A percentile compares a stretch with the other conserved stretches of the same genome.
Evolutionary conservation across 805 yeast genomes (phyloP).

Genomic region (Teunomyces kruisii): DNA sequence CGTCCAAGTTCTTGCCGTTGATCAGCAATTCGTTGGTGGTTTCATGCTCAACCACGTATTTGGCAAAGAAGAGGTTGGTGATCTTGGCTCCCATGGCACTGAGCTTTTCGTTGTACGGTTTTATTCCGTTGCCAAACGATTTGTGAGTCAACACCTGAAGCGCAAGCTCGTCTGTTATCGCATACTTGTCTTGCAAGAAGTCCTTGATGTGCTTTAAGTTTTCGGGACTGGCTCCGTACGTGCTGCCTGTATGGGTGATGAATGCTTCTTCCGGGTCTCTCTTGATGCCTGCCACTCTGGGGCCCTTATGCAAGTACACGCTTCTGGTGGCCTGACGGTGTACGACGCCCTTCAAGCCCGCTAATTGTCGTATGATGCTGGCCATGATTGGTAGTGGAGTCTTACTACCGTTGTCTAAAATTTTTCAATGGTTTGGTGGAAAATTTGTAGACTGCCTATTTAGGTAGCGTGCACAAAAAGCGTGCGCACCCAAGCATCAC

Average conservation of each 20-base stretch:
- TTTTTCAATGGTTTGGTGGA: conserved; percentile 5
- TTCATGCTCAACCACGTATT: conserved; percentile 35
- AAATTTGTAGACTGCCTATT: conserved; percentile 3
- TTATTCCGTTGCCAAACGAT: conserved; percentile 87
- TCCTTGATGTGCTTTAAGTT: conserved; percentile 50
- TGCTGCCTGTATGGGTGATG: conserved; percentile 31
- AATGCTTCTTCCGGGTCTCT: conserved; percentile 62
- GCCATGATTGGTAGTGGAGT: background rate
- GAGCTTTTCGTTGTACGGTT: conserved; percentile 87
- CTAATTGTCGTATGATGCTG: conserved; percentile 16
- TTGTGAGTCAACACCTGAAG: conserved; percentile 89
- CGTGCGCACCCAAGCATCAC: background rate
- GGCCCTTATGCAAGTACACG: conserved; percentile 46
- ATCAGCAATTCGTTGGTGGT: conserved; percentile 33
- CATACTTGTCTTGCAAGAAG: conserved; percentile 48
- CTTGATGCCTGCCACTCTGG: conserved; percentile 68
- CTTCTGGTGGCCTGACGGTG: conserved; percentile 17
- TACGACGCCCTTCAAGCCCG: conserved; percentile 3
- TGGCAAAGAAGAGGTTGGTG: conserved; percentile 50
- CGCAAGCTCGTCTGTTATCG: conserved; percentile 58
- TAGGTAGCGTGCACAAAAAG: background rate
- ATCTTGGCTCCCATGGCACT: conserved; percentile 69
- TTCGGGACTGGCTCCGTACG: conserved; percentile 52
- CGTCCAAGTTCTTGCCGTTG: conserved; percentile 53
- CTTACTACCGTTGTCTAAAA: background rate